phyloP scores from a whole-genome alignment of 1,284 basidiomycete genomes.

The Ustilago lituana region DNA sequence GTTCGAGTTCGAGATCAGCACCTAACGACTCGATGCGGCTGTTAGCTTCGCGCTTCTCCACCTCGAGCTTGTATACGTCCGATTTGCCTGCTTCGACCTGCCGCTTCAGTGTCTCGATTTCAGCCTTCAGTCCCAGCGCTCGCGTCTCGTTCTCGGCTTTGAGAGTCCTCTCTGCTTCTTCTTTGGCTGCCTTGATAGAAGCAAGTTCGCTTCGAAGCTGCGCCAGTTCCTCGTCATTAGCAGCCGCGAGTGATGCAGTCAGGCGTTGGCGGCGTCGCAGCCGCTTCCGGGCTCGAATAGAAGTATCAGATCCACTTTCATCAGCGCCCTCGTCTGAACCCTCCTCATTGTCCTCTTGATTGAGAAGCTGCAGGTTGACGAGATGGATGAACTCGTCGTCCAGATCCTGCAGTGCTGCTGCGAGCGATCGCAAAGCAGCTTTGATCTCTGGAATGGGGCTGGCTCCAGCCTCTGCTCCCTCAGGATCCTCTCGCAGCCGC shows the following conservation, averaged over 20 bases:
- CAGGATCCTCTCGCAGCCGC: slow-evolving; percentile 26
- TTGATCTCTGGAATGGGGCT: slow-evolving; percentile 54
- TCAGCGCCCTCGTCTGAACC: slow-evolving; percentile 32
- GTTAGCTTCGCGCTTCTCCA: slow-evolving; percentile 16
- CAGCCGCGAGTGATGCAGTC: slow-evolving; percentile 25
- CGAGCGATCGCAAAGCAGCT: slow-evolving; percentile 40
- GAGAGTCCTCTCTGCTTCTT: slow-evolving; percentile 21
- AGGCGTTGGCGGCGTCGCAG: slow-evolving; percentile 27
- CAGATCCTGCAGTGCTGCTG: slow-evolving; percentile 47
- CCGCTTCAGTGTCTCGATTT: slow-evolving; percentile 29
- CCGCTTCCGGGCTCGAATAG: slow-evolving; percentile 31
- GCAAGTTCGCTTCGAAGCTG: slow-evolving; percentile 29
- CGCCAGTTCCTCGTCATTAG: slow-evolving; percentile 20
- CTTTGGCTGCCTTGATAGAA: slow-evolving; percentile 18
- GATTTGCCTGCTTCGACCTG: slow-evolving; percentile 31
- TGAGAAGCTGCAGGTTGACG: slow-evolving; percentile 53
- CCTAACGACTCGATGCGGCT: slow-evolving; percentile 23
- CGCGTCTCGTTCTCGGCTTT: slow-evolving; percentile 25
- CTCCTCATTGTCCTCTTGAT: slow-evolving; percentile 34
- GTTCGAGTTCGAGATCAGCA: slow-evolving; percentile 52
- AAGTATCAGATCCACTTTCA: slow-evolving; percentile 43
- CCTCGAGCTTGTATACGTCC: slow-evolving; percentile 17
- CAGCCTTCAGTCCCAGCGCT: slow-evolving; percentile 15
- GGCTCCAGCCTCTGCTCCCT: background rate
- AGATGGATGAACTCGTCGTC: slow-evolving; percentile 57